Conservation (phyloP, 2,329 filamentous ascomycete genomes). For the Colletotrichum tamarilloi region DNA sequence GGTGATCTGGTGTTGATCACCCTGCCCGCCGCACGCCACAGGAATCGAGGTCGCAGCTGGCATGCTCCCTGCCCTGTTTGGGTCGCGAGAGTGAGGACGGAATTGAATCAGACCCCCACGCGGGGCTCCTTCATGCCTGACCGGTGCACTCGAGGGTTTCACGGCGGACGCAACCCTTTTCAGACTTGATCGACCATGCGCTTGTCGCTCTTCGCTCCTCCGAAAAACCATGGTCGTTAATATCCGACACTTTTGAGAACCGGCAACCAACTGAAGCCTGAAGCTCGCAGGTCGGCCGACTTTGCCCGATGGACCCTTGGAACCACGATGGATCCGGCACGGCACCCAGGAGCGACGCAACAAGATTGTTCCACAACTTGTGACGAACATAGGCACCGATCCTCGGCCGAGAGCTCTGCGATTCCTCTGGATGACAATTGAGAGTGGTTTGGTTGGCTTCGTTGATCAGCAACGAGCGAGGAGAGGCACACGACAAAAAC, state of each 20-base stretch:
- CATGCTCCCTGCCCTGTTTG: conserved; percentile 21
- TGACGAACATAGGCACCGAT: neutral
- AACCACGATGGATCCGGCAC: neutral
- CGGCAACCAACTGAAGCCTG: neutral
- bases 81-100: conserved; percentile 12
- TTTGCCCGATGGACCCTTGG: conserved; percentile 11
- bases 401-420: conserved; percentile 24
- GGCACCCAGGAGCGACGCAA: neutral
- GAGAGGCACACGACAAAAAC: conserved; percentile 24
- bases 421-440: conserved; percentile 26
- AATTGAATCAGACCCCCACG: conserved; percentile 31
- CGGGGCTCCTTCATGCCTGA: conserved; percentile 32
- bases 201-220: conserved; percentile 17
- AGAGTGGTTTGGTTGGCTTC: conserved; percentile 27
- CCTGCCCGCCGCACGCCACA: conserved; percentile 16
- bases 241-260: conserved; percentile 15
- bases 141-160: conserved; percentile 11
- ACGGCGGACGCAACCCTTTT: conserved; percentile 32
- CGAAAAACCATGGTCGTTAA: conserved; percentile 26
- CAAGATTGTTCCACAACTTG: neutral
- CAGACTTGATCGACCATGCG: conserved; percentile 29
- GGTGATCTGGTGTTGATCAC: conserved; percentile 27
- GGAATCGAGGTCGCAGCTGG: conserved; percentile 22
- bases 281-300: conserved; percentile 23
- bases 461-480: conserved; percentile 11